A percentile compares a stretch with the other conserved stretches of the same genome.
Evolutionary conservation across 2,329 filamentous ascomycete genomes (phyloP).

Genomic region (Epichloe coenophiala): DNA sequence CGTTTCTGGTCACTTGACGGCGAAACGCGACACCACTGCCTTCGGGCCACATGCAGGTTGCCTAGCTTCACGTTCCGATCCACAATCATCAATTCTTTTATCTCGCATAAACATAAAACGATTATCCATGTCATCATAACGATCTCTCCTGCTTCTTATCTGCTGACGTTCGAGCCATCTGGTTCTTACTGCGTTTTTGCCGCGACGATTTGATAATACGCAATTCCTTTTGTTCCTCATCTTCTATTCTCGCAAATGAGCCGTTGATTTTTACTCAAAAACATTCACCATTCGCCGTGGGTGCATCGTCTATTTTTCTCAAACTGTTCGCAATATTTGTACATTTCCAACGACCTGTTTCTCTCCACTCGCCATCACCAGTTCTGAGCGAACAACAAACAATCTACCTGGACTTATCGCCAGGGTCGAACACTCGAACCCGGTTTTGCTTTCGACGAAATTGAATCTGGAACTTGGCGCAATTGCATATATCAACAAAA

Average conservation of each 20-base stretch:
- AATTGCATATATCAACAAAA: conserved; percentile 8
- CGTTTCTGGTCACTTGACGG: background rate
- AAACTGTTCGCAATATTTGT: conserved; percentile 16
- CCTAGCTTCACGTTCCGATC: background rate
- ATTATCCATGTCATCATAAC: conserved; percentile 31
- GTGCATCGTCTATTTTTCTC: conserved; percentile 10
- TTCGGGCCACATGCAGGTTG: background rate
- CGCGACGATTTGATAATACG: conserved; percentile 20
- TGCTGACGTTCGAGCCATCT: conserved; percentile 16
- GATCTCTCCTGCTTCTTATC: conserved; percentile 22
- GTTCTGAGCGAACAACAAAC: background rate
- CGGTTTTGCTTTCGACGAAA: background rate
- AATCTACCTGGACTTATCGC: background rate
- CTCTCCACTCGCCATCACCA: background rate
- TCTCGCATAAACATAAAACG: conserved; percentile 12
- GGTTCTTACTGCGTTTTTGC: conserved; percentile 16
- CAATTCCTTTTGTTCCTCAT: conserved; percentile 23
- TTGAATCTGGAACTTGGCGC: conserved; percentile 1
- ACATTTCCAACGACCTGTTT: conserved; percentile 16
- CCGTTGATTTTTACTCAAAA: conserved; percentile 25
- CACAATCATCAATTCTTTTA: conserved; percentile 14
- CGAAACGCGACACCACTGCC: background rate
- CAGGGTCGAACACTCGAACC: background rate
- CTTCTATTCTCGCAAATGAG: conserved; percentile 25
- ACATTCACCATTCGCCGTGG: conserved; percentile 8